A percentile compares a stretch with the other conserved stretches of the same genome.
These are phyloP conservation scores for Ustilago nuda DNA, from an alignment of 1,284 basidiomycete genomes.

Conservation along the genomic window DNA sequence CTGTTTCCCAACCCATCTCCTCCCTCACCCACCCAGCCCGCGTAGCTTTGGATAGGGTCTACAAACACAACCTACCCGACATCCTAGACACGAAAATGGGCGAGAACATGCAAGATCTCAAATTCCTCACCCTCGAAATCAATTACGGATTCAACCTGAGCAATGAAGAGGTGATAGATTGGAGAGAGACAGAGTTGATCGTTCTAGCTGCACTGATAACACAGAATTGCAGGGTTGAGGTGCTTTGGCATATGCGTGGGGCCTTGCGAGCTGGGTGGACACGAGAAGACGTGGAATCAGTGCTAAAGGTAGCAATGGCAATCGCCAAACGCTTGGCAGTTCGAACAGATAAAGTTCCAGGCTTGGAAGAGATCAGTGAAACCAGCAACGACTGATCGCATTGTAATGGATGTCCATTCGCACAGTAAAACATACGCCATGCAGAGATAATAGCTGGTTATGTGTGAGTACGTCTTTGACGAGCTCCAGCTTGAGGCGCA, in stretches of 20 bases:
- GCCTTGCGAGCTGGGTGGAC: conserved; percentile 37
- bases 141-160: conserved; percentile 46
- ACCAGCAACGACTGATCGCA: conserved; percentile 7
- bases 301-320: background rate
- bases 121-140: conserved; percentile 42
- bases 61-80: conserved; percentile 35
- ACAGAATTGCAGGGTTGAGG: conserved; percentile 28
- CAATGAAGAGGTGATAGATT: conserved; percentile 19
- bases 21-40: conserved; percentile 2
- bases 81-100: conserved; percentile 26
- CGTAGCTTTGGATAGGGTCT: conserved; percentile 16
- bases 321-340: conserved; percentile 17
- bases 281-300: conserved; percentile 19
- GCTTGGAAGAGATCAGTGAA: conserved; percentile 26
- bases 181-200: conserved; percentile 27
- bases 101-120: conserved; percentile 38
- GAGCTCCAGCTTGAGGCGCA: background rate
- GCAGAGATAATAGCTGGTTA: background rate
- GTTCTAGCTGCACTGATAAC: conserved; percentile 30
- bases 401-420: background rate
- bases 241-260: conserved; percentile 45
- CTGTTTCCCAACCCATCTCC: conserved; percentile 1
- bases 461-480: conserved; percentile 1
- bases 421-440: background rate
- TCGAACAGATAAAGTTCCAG: conserved; percentile 22